Percentiles rank a stretch among this genome's conserved stretches.
Evolutionary conservation across 2,329 filamentous ascomycete genomes (phyloP).

Genomic region (Cytospora chrysosperma): DNA sequence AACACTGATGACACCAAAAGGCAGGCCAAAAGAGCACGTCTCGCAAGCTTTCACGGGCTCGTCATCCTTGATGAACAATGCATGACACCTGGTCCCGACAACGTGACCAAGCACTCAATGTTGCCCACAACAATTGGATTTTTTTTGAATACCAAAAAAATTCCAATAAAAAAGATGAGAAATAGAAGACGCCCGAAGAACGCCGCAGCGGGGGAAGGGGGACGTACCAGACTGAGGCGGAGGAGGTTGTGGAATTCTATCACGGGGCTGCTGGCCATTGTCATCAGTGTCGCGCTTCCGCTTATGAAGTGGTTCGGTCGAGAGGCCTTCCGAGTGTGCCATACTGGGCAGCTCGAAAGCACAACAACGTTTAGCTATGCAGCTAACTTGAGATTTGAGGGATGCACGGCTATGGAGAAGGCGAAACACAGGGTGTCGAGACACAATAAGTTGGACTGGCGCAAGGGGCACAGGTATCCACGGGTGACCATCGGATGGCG

Average conservation of each 20-base stretch:
- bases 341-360: constrained; percentile 33
- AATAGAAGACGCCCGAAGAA: constrained; percentile 22
- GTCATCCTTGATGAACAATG: no score
- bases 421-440: not conserved
- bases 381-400: constrained; percentile 4
- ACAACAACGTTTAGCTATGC: constrained; percentile 15
- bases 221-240: constrained; percentile 47
- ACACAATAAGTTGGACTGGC: not conserved
- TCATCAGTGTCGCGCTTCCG: constrained; percentile 50
- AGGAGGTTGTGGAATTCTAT: constrained; percentile 45
- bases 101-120: not conserved
- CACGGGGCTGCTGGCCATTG: constrained; percentile 38
- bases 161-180: not conserved
- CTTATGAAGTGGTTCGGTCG: constrained; percentile 40
- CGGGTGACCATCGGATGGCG: not conserved
- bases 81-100: not conserved
- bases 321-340: constrained; percentile 35
- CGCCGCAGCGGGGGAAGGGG: constrained; percentile 17
- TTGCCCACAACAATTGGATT: not conserved
- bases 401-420: not conserved
- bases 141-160: no score
- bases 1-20: no score
- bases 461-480: not conserved
- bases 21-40: no score
- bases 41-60: no score